phyloP scores from a whole-genome alignment of 768 basidiomycete species.

The Hericium coralloides region DNA sequence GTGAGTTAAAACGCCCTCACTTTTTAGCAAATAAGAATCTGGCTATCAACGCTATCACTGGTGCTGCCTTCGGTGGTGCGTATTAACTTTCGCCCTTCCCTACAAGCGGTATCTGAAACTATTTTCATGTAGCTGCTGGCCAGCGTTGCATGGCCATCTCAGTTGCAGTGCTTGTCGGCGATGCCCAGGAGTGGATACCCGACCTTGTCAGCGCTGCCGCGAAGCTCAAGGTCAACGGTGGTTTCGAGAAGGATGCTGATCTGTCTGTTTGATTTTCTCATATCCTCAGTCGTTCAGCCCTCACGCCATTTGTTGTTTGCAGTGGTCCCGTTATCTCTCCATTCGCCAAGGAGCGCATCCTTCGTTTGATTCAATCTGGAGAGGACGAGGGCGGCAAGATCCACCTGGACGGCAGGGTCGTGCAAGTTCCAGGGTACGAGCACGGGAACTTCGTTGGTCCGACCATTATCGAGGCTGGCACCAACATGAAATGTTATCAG shows the following conservation, averaged over 20 bases:
- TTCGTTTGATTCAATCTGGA: slow-evolving; percentile 63
- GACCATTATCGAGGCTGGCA: slow-evolving; percentile 78
- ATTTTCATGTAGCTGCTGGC: slow-evolving; percentile 60
- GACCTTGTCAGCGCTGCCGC: slow-evolving; percentile 78
- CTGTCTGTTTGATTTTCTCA: slow-evolving; percentile 40
- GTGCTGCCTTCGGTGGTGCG: slow-evolving; percentile 87
- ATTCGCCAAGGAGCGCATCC: slow-evolving; percentile 70
- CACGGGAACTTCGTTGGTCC: slow-evolving; percentile 94
- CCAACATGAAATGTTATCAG: slow-evolving; percentile 84
- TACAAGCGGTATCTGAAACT: slow-evolving; percentile 15
- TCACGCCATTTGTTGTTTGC: neutral
- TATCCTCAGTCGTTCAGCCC: neutral
- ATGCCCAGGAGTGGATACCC: slow-evolving; percentile 71
- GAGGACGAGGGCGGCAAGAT: slow-evolving; percentile 79
- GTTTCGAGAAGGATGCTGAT: slow-evolving; percentile 83
- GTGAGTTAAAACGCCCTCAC: too few species aligned
- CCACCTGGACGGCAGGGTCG: slow-evolving; percentile 73
- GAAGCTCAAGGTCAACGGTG: slow-evolving; percentile 76
- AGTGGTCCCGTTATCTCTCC: slow-evolving; percentile 81
- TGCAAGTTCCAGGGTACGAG: slow-evolving; percentile 63
- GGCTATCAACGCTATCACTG: slow-evolving; percentile 84
- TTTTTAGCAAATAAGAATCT: slow-evolving; percentile 82
- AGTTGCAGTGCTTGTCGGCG: slow-evolving; percentile 82
- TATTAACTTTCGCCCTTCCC: neutral
- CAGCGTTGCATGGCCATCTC: slow-evolving; percentile 97